A percentile compares a stretch with the other conserved stretches of the same genome.
These are phyloP conservation scores for Phytophthora sp. DNA, from an alignment of 352 stramenopile species.

Conservation along the genomic window DNA sequence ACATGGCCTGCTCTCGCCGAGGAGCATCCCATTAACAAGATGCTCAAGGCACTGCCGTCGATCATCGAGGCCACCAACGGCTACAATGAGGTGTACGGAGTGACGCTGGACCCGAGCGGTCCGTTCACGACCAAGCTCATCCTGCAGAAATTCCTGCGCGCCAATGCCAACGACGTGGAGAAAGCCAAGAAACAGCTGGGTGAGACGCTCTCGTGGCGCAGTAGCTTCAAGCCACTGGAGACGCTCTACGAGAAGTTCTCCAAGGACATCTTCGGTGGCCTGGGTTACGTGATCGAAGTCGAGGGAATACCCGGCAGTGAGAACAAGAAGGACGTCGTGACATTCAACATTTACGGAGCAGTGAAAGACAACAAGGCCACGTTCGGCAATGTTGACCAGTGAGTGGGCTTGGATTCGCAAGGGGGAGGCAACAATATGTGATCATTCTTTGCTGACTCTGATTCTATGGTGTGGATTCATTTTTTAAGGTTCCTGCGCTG, in stretches of 20 bases:
- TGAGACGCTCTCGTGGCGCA: constrained; percentile 36
- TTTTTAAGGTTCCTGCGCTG: constrained; percentile 29
- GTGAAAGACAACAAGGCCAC: constrained; percentile 41
- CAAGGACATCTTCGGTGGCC: constrained; percentile 25
- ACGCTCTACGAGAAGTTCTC: constrained; percentile 34
- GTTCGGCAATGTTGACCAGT: constrained; percentile 35
- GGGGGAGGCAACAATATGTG: neutral
- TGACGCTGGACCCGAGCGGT: constrained; percentile 32
- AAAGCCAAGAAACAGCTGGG: constrained; percentile 35
- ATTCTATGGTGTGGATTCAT: constrained; percentile 4
- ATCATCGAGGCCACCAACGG: constrained; percentile 27
- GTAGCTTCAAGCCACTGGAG: constrained; percentile 34
- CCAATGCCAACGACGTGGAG: constrained; percentile 36
- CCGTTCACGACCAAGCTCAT: constrained; percentile 37
- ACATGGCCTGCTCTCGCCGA: constrained; percentile 26
- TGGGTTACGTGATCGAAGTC: constrained; percentile 37
- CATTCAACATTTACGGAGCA: constrained; percentile 40
- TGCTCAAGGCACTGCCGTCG: constrained; percentile 23
- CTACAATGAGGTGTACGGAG: constrained; percentile 36
- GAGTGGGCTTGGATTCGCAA: neutral
- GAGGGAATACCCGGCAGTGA: constrained; percentile 25
- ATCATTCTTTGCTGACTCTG: constrained; percentile 7
- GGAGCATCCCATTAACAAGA: constrained; percentile 33
- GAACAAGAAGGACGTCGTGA: constrained; percentile 41
- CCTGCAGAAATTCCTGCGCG: constrained; percentile 36